Evolutionary conservation across 2,329 filamentous ascomycete species (phyloP), one percentile per base, ranked within the genome.

Genomic region (Hymenoscyphus salicellus): DNA sequence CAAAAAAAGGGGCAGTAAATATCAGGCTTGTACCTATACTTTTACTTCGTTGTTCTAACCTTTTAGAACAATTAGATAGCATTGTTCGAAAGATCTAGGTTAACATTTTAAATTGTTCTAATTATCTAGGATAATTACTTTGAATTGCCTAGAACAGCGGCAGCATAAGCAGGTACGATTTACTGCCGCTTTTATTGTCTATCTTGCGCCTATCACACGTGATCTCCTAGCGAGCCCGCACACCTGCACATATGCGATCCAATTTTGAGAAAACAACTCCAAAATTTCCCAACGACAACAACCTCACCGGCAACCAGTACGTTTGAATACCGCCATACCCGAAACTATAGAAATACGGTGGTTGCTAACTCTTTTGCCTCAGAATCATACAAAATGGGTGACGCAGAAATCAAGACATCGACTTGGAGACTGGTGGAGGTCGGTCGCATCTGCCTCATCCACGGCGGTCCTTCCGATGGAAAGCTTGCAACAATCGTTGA

Each of bases 371-470:
- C 57, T 20, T 59, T 55, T 66, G 46, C 38, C 62, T 52, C 66
- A 87, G 83, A 84, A 80, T 82, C 80, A 81, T 82, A 82, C 85
- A 89, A 82, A 87, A 92, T 92, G 90, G 88, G 89, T 83, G 89
- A 92, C 85, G 88, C 90, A 83, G 84, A 89, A 78, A 89, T 93
- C 83, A 89, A 89, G 83, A 84, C 88, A 81, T 90, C 90, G 79
- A 86, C 88, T 81, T 96, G 93, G 93, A 93, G 93, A 86, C 87
- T 93, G 83, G 93, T 99, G 81, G 93, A 99, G 89, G 92, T 97
- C 82, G 95, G 95, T 89, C 93, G 95, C 80, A 89, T 99, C 79
- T 90, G 97, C 80, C 88, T 96, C 81, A 89, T 98, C 84, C 90
- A 92, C 82, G 82, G 81, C 77, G 83, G 86, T 79, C 90, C 93